Evolutionary conservation across 2,329 filamentous ascomycete species (phyloP).

Genomic region (Colletotrichum sp.): DNA sequence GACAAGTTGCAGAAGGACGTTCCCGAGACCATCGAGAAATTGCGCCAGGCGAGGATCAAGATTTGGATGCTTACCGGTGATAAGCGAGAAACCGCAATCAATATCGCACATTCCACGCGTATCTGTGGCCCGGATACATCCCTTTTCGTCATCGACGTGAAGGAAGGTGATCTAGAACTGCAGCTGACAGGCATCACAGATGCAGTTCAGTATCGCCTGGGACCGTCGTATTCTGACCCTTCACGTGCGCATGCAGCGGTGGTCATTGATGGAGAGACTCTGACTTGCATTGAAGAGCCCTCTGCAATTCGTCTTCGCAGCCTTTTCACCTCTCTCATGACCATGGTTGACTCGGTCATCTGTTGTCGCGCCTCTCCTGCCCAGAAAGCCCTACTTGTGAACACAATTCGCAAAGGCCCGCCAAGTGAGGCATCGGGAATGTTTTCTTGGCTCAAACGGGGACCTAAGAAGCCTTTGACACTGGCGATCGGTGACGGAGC

Average conservation of each 20-base stretch:
- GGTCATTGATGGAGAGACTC: slow-evolving; percentile 84
- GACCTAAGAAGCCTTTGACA: slow-evolving; percentile 63
- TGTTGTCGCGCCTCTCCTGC: slow-evolving; percentile 90
- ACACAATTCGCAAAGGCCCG: slow-evolving; percentile 75
- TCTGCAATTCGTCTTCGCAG: slow-evolving; percentile 40
- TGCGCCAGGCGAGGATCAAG: slow-evolving; percentile 83
- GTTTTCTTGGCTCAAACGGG: slow-evolving; percentile 40
- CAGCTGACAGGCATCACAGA: slow-evolving; percentile 69
- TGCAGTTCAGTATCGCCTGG: slow-evolving; percentile 63
- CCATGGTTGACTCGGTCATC: slow-evolving; percentile 85
- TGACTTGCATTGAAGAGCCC: slow-evolving; percentile 72
- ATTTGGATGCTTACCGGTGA: slow-evolving; percentile 96
- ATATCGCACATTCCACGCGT: slow-evolving; percentile 77
- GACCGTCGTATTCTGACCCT: slow-evolving; percentile 26
- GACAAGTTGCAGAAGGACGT: slow-evolving; percentile 89
- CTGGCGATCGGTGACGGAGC: slow-evolving; percentile 92
- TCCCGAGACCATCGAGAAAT: slow-evolving; percentile 83
- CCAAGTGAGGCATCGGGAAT: slow-evolving; percentile 51
- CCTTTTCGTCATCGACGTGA: slow-evolving; percentile 75
- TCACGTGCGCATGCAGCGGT: slow-evolving; percentile 70
- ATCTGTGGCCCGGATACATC: slow-evolving; percentile 77
- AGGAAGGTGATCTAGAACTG: slow-evolving; percentile 66
- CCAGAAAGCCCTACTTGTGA: slow-evolving; percentile 87
- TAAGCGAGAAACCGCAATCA: slow-evolving; percentile 86
- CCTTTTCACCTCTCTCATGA: slow-evolving; percentile 79